Evolutionary conservation across 768 basidiomycete genomes (phyloP), one percentile per base, ranked within the genome.

Genomic region (Cyathus striatus): DNA sequence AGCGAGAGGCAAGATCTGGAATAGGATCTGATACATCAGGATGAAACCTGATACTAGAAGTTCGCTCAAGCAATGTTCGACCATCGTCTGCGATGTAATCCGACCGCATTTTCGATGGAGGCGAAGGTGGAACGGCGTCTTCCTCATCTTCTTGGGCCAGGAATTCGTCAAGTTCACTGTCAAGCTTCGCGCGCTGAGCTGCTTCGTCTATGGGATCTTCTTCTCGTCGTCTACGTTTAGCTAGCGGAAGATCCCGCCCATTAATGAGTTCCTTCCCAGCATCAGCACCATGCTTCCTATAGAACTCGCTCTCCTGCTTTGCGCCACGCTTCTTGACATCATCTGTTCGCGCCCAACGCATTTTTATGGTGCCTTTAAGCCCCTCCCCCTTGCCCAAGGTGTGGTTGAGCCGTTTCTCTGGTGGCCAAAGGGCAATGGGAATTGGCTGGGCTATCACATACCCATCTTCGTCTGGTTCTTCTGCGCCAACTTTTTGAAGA

Each of bases 251-350:
- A 40, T 64, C 64, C 3, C 64, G 52, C 1, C 64, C 69, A 20
- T 64, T 56, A 40, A 71, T 69, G 5, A 62, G 51, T 44, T 81
- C 78, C 56, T 81, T 88, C 43, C 86, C 87, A 3, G 83, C 82
- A 23, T 58, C 56, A 42, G 53, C 54, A 14, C 88, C 90, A 45
- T 90, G 84, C 54, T 78, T 84, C 60, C 62, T 79, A 62, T 92
- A 92, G 50, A 90, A 92, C 51, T 83, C 65, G 55, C 88, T 90
- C 48, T 83, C 74, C 43, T 66, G 68, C 57, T 75, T 78, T 3
- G 90, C 86, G 2, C 85, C 86, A 40, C 72, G 77, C 66, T 85
- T 79, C 69, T 92, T 92, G 35, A 89, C 74, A 51, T 92, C 90
- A 22, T 78, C 75, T 21, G 51, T 55, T 45, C 64, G 69, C 1